Base-by-base conservation (phyloP, 148 eudicot species). In the Silene latifolia region DNA sequence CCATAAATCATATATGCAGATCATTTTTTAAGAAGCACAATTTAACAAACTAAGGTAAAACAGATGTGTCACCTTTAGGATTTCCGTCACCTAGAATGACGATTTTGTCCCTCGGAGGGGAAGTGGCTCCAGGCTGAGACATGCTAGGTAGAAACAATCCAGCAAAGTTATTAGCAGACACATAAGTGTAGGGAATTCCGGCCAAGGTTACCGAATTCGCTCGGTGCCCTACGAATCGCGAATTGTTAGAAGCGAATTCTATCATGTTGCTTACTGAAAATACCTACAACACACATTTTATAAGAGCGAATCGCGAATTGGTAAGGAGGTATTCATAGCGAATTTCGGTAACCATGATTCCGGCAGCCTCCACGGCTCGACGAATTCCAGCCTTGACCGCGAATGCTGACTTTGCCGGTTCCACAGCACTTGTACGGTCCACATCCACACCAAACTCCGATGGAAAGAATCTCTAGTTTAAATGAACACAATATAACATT, bases 391-490 rank as follows among this genome's bases (percentile, higher is more conserved):
- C 86, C 72, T 83, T 88, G 29, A 54, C 18, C 7, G 15, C 81
- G 65, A 81, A 88, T 0, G 74, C 59, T 1, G 87, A 67, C 61
- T 80, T 85, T 6, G 88, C 91, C 0, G 91, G 91, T 76, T 85
- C 89, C 47, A 88, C 89, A 11, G 87, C 87, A 77, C 78, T 79
- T 25, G 67, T 77, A 24, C 82, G 84, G 74, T 89, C 94, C 76
- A 86, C 91, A 67, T 89, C 93, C 47, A 64, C 80, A 11, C 93
- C 93, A 57, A 89, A 89, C 69, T 89, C 93, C 10, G 93, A 87
- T 4, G 93, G 91, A 23, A 89, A 80, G 80, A 86, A 89, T 66
- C 93, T 85, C 91, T 89, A 72, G 18, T 67, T 8, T n/a, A 67
- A 25, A 23, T 29, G 4, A 35, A 35, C 7, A 35, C 42, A 35